phyloP scores from a whole-genome alignment of 345 rosid species.

The Dipteronia sinensis region DNA sequence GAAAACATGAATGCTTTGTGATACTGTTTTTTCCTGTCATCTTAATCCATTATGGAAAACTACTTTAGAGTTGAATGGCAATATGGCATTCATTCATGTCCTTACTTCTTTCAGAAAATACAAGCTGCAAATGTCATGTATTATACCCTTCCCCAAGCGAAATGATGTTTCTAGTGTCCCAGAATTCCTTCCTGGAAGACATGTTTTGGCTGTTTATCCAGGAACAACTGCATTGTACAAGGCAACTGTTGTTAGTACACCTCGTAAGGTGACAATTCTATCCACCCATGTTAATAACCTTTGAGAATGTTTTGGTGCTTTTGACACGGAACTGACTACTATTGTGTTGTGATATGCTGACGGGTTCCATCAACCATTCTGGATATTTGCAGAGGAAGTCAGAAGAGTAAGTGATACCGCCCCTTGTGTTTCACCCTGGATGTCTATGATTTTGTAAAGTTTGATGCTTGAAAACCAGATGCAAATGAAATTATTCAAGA shows the following conservation, averaged over 20 bases:
- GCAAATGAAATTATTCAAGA: background rate
- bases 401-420: conserved; percentile 72
- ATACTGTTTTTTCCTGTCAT: background rate
- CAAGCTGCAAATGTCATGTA: conserved; percentile 74
- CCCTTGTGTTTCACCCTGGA: conserved; percentile 4
- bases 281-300: background rate
- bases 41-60: background rate
- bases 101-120: conserved; percentile 59
- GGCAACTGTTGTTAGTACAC: conserved; percentile 82
- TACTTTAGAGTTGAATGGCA: background rate
- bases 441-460: conserved; percentile 1
- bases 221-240: conserved; percentile 96
- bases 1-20: background rate
- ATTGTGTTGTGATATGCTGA: conserved; percentile 22
- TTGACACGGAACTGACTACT: conserved; percentile 32
- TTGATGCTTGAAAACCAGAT: background rate
- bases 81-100: conserved; percentile 17
- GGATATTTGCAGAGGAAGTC: conserved; percentile 65
- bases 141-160: conserved; percentile 85
- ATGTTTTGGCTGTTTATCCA: conserved; percentile 98
- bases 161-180: conserved; percentile 58
- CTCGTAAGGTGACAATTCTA: conserved; percentile 61
- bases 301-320: background rate
- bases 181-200: conserved; percentile 69
- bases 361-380: conserved; percentile 23